Evolutionary conservation across 225 moss, liverwort and hornwort species (phyloP).

Genomic region (Straminergon stramineum): DNA sequence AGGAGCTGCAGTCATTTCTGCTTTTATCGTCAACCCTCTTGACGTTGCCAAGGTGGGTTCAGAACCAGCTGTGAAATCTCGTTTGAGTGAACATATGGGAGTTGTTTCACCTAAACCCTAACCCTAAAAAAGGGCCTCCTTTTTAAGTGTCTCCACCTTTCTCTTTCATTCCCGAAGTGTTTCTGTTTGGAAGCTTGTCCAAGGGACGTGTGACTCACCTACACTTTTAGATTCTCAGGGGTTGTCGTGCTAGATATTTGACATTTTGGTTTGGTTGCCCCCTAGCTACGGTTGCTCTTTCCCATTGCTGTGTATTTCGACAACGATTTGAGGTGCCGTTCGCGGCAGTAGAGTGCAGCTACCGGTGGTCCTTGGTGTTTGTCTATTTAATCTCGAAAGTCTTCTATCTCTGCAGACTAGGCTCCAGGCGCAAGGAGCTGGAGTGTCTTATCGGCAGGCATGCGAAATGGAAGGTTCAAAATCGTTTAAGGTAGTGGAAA

Average conservation of each 20-base stretch:
- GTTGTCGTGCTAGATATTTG: neutral
- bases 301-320: neutral
- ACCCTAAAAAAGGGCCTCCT: neutral
- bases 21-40: constrained; percentile 44
- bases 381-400: neutral
- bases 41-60: constrained; percentile 47
- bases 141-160: neutral
- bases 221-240: neutral
- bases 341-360: neutral
- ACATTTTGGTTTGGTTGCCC: neutral
- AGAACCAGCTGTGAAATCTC: neutral
- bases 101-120: neutral
- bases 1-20: constrained; percentile 45
- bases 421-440: constrained; percentile 56
- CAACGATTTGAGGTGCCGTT: neutral
- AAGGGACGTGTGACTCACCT: neutral
- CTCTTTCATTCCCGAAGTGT: neutral
- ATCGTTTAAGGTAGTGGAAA: constrained; percentile 24
- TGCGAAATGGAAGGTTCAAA: constrained; percentile 28
- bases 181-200: neutral
- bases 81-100: neutral
- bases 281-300: neutral
- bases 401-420: constrained; percentile 29
- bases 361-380: neutral
- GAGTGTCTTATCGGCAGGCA: constrained; percentile 36